Conservation (phyloP, 1,139 yeast species). For the Maudiozyma humilis region DNA sequence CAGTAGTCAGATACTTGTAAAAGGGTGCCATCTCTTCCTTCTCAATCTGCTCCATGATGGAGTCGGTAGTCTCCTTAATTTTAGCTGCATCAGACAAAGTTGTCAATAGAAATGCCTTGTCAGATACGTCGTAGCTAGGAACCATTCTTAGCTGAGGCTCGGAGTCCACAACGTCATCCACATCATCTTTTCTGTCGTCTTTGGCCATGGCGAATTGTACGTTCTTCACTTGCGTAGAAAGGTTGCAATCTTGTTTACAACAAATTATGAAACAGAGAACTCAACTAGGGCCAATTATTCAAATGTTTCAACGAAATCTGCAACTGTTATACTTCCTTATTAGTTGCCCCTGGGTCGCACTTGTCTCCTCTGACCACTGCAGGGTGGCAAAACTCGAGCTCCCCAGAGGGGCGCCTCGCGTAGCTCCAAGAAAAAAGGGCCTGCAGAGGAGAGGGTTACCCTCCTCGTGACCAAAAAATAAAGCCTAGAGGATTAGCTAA, state of each 20-base stretch:
- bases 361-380: not conserved
- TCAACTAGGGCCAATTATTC: not conserved
- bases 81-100: slow-evolving; percentile 33
- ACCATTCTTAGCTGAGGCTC: slow-evolving; percentile 43
- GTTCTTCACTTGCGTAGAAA: not conserved
- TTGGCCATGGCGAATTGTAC: not conserved
- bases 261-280: not conserved
- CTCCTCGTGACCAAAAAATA: not conserved
- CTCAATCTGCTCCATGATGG: slow-evolving; percentile 48
- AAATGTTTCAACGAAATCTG: no score
- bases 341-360: no score
- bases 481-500: not conserved
- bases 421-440: not conserved
- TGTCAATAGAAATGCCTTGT: slow-evolving; percentile 59
- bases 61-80: slow-evolving; percentile 39
- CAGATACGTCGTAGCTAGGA: slow-evolving; percentile 77
- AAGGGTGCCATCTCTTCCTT: slow-evolving; percentile 74
- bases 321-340: no score
- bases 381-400: not conserved
- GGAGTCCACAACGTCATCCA: slow-evolving; percentile 19
- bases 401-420: not conserved
- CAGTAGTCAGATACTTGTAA: slow-evolving; percentile 51
- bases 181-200: slow-evolving; percentile 8
- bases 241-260: not conserved
- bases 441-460: not conserved